Evolutionary conservation across 2,329 filamentous ascomycete genomes (phyloP).

Genomic region (Paecilomyces dactylethromorphus): DNA sequence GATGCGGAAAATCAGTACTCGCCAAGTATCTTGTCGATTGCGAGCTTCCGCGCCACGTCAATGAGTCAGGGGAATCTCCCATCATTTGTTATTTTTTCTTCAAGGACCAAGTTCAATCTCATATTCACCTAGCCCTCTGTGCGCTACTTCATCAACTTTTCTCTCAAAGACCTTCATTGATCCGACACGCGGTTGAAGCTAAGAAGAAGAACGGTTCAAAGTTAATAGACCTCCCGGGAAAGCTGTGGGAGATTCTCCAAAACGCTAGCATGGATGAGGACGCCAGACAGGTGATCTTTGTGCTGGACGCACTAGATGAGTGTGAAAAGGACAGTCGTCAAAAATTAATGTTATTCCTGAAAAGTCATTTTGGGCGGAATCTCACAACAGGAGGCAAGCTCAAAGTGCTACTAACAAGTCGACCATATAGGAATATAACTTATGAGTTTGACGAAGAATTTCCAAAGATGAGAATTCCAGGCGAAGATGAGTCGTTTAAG

Average conservation of each 20-base stretch:
- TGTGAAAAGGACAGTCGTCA: conserved; percentile 18
- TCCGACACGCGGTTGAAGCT: conserved; percentile 24
- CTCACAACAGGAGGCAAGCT: conserved; percentile 7
- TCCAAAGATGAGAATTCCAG: conserved; percentile 27
- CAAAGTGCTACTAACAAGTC: conserved; percentile 31
- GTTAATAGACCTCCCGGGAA: conserved; percentile 13
- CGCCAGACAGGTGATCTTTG: conserved; percentile 23
- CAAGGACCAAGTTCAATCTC: conserved; percentile 34
- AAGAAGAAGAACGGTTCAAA: conserved; percentile 17
- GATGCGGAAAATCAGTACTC: conserved; percentile 10
- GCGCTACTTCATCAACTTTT: conserved; percentile 38
- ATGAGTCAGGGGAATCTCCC: conserved; percentile 8
- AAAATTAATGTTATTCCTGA: conserved; percentile 9
- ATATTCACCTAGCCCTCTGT: conserved; percentile 28
- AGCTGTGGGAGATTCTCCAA: conserved; percentile 30
- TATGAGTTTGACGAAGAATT: conserved; percentile 15
- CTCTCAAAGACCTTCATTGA: conserved; percentile 19
- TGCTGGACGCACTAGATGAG: conserved; percentile 39
- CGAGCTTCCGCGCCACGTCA: conserved; percentile 9
- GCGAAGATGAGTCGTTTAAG: conserved; percentile 28
- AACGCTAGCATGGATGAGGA: conserved; percentile 16
- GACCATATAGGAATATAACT: conserved; percentile 26
- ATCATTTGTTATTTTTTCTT: conserved; percentile 42
- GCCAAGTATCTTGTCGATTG: conserved; percentile 28
- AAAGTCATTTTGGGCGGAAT: neutral